Conservation (phyloP, 768 basidiomycete genomes). For the Tylopilus sp. region DNA sequence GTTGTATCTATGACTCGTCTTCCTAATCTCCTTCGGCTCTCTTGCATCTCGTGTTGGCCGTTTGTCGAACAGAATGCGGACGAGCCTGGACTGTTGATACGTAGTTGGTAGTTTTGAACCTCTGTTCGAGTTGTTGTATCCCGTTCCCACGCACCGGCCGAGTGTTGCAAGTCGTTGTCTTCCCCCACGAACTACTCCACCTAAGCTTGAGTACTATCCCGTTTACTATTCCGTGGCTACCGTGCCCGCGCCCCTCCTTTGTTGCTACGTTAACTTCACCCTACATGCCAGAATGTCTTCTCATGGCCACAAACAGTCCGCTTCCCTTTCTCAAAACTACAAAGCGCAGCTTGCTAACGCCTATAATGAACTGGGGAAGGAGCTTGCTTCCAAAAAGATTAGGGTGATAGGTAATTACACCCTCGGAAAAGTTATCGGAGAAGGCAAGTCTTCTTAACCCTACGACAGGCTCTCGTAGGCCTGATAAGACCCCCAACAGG, state of each 20-base stretch:
- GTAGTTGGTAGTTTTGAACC: slow-evolving; percentile 14
- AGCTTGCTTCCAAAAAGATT: slow-evolving; percentile 86
- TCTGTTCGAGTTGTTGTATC: slow-evolving; percentile 22
- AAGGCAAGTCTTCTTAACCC: slow-evolving; percentile 55
- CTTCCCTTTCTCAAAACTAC: slow-evolving; percentile 67
- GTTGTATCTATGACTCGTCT: slow-evolving; percentile 45
- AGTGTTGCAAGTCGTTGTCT: slow-evolving; percentile 12
- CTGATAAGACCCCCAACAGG: slow-evolving; percentile 47
- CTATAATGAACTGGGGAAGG: slow-evolving; percentile 96
- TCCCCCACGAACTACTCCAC: slow-evolving; percentile 8
- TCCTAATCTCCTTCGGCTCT: slow-evolving; percentile 27
- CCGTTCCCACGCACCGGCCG: slow-evolving; percentile 19
- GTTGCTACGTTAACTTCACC: slow-evolving; percentile 23
- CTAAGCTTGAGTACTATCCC: slow-evolving; percentile 16
- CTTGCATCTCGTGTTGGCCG: slow-evolving; percentile 18
- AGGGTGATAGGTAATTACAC: slow-evolving; percentile 95
- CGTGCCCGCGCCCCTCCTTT: slow-evolving; percentile 37
- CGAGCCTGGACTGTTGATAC: slow-evolving; percentile 24
- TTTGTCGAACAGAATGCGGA: slow-evolving; percentile 13
- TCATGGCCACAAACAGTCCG: slow-evolving; percentile 58
- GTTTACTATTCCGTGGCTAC: slow-evolving; percentile 27
- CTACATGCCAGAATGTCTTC: slow-evolving; percentile 42
- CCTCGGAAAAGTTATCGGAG: slow-evolving; percentile 89
- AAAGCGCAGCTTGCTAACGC: slow-evolving; percentile 90
- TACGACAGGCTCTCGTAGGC: slow-evolving; percentile 8